These are phyloP conservation scores for Trichosporon faecale DNA, from an alignment of 1,284 basidiomycete genomes.

Conservation along the genomic window DNA sequence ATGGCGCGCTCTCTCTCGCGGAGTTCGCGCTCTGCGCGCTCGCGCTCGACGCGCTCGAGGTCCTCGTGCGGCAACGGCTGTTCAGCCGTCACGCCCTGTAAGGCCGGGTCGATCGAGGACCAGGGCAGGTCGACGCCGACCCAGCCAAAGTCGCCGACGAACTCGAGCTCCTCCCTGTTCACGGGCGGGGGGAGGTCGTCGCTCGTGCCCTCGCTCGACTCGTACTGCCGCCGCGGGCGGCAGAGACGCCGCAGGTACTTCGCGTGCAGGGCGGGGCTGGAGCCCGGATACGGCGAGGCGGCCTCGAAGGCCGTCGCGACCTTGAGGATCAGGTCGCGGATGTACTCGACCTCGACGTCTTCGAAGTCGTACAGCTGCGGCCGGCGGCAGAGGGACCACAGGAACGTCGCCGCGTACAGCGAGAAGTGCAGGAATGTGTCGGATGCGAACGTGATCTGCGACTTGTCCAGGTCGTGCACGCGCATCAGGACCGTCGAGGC, in stretches of 20 bases:
- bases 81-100: conserved; percentile 10
- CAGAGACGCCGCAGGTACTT: conserved; percentile 34
- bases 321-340: conserved; percentile 36
- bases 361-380: conserved; percentile 38
- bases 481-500: conserved; percentile 36
- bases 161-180: conserved; percentile 28
- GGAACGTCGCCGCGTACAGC: conserved; percentile 40
- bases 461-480: conserved; percentile 32
- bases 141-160: conserved; percentile 35
- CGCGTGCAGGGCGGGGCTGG: conserved; percentile 38
- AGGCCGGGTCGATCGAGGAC: conserved; percentile 22
- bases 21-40: not conserved
- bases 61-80: not conserved
- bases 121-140: conserved; percentile 29
- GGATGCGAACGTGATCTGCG: conserved; percentile 37
- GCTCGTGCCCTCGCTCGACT: conserved; percentile 12
- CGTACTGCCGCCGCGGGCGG: conserved; percentile 18
- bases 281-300: conserved; percentile 33
- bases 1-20: conserved; percentile 5
- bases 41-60: not conserved
- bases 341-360: conserved; percentile 35
- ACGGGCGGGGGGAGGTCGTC: not conserved
- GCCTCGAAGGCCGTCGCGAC: conserved; percentile 33
- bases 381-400: conserved; percentile 32
- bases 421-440: conserved; percentile 45